These are phyloP conservation scores for Trichoderma citrinoviride DNA, from an alignment of 2,329 filamentous ascomycete species.

Conservation along the genomic window DNA sequence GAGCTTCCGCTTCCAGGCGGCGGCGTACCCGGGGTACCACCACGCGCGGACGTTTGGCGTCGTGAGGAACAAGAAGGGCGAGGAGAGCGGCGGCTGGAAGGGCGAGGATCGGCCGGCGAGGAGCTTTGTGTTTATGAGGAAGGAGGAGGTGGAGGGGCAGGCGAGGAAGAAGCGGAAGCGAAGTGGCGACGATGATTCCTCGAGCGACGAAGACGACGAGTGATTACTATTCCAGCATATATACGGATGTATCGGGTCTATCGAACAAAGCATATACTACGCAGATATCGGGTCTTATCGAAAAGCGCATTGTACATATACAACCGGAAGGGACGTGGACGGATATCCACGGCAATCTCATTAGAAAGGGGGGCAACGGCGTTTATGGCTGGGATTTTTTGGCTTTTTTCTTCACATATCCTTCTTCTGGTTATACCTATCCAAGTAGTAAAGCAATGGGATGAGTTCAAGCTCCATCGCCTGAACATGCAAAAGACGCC, in stretches of 20 bases:
- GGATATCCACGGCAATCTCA: not conserved
- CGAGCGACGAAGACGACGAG: conserved; percentile 33
- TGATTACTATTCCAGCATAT: not conserved
- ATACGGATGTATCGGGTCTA: too few species aligned
- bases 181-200: conserved; percentile 36
- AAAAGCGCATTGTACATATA: not conserved
- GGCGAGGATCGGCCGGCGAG: conserved; percentile 47
- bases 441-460: too few species aligned
- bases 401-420: too few species aligned
- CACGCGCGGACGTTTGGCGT: conserved; percentile 73
- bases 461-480: too few species aligned
- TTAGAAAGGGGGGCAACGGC: too few species aligned
- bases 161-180: conserved; percentile 34
- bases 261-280: too few species aligned
- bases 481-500: too few species aligned
- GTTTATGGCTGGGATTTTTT: too few species aligned
- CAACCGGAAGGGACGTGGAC: not conserved
- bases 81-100: conserved; percentile 43
- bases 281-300: not conserved
- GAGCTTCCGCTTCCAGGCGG: conserved; percentile 67
- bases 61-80: conserved; percentile 48
- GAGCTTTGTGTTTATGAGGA: conserved; percentile 62
- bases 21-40: conserved; percentile 68
- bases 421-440: too few species aligned
- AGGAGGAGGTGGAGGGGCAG: conserved; percentile 45